Base-by-base conservation (phyloP, 345 rosid species). In the Erodium maritimum region DNA sequence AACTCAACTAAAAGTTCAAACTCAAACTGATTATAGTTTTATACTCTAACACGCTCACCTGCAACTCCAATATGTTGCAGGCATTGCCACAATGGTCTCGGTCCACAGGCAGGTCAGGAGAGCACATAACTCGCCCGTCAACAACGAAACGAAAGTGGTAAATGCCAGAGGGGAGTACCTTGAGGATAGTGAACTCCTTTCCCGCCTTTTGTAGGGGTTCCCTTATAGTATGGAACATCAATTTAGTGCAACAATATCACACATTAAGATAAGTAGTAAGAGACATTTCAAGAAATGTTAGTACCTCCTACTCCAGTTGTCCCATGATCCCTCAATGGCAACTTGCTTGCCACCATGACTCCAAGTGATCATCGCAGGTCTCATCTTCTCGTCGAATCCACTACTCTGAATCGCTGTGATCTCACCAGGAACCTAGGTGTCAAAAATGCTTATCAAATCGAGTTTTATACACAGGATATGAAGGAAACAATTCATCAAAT, bases 291-390 rank as follows among this genome's bases (percentile, higher is more conserved):
- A 54, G 55, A 56, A 50, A 63, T 54, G 55, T 21, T 53, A 23
- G 24, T 65, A 81, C 90, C 66, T 61, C n/a, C 50, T 70, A 21
- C 23, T 55, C 90, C 90, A 84, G 52, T 79, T 72, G 69, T 84
- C 74, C 90, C 90, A 84, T 20, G 90, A 79, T 51, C 90, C 90
- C n/a, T 74, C 66, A n/a, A 84, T 61, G 16, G 85, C 81, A 20
- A 81, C 87, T 65, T 74, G 61, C 67, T 64, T 64, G 58, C 90
- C 90, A 21, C 74, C 90, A 61, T 70, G 69, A 67, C 77, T 73
- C 90, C 90, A 84, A 51, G 71, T 69, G 64, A 84, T 70, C 81
- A 76, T 64, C 37, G 65, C 79, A 2, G 85, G 65, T 13, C 42
- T 67, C 54, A 16, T 59, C 57, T 71, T 73, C 73, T 68, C 80